These are phyloP conservation scores for Macaranga tanarius DNA, from an alignment of 441 rosid genomes.

Conservation along the genomic window DNA sequence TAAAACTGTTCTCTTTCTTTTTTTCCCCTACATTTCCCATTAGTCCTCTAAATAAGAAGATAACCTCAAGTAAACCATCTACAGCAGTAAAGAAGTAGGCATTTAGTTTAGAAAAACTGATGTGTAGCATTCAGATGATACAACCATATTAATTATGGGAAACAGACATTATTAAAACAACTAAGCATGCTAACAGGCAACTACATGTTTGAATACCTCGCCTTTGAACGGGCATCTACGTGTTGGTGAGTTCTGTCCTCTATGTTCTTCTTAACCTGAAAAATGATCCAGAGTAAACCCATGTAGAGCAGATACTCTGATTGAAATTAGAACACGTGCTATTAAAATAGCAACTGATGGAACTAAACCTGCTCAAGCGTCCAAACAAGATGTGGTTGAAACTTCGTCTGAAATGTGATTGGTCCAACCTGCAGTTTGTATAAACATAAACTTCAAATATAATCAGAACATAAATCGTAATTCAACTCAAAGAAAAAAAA, in stretches of 20 bases:
- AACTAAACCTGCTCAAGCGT: slow-evolving; percentile 76
- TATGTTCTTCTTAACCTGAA: slow-evolving; percentile 69
- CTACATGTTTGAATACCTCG: slow-evolving; percentile 72
- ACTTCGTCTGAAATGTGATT: slow-evolving; percentile 70
- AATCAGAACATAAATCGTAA: background rate
- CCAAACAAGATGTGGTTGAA: slow-evolving; percentile 92
- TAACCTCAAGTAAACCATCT: background rate
- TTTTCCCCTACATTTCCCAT: background rate
- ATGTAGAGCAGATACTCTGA: background rate
- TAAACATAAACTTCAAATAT: slow-evolving; percentile 16
- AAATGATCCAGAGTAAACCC: slow-evolving; percentile 9
- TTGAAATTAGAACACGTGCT: background rate
- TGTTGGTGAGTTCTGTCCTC: slow-evolving; percentile 70
- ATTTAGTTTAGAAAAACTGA: background rate
- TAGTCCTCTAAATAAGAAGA: background rate
- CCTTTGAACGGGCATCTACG: slow-evolving; percentile 82
- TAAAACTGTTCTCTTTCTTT: background rate
- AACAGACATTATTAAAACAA: background rate
- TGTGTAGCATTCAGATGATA: slow-evolving; percentile 2
- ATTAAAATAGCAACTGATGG: background rate
- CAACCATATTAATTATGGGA: background rate
- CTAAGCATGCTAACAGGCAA: slow-evolving; percentile 40
- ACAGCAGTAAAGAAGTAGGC: background rate
- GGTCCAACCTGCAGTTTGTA: slow-evolving; percentile 63
- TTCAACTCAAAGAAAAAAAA: background rate